Base-by-base conservation (phyloP, 2,329 filamentous ascomycete species). In the Aspergillus pseudoglaucus region DNA sequence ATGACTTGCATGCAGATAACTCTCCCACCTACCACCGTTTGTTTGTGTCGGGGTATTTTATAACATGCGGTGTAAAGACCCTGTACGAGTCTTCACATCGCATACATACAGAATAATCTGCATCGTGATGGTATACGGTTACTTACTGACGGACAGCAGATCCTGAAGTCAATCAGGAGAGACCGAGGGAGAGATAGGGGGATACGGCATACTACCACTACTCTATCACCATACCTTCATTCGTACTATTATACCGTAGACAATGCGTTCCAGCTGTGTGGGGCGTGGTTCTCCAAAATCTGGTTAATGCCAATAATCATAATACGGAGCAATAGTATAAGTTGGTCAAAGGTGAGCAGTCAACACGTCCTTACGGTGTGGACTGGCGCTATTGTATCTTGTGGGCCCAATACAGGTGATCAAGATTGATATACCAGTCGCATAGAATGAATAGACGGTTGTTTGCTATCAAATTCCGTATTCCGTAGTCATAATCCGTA, bases 341-440 rank as follows among this genome's bases (percentile, higher is more conserved):
- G 25, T 27, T 27, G 25, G 25, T 27, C 38, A 35, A 47, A 56
- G 48, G 49, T 53, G 54, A 56, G 53, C 53, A 55, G 51, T 54
- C 54, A 42, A 54, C 33, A 39, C n/a, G 32, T 30, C 37, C 40
- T 27, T 53, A 49, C 49, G 52, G 49, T 53, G 50, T 51, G 43
- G 17, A 48, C 44, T 35, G 40, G 33, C 48, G 40, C 51, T 51
- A 52, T 47, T 46, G 45, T 50, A 12, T 53, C 37, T 47, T 48
- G 45, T 54, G 51, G 51, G 47, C 49, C 54, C 41, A 41, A 51
- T 52, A 53, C 48, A 46, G 52, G 49, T 49, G 49, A 54, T 53
- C 53, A 52, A 46, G 49, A 39, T 12, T 39, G 10, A 6, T 12
- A 12, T 18, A 39, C 7, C 17, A 6, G 18, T 18, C 37, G 18